Base-by-base conservation (phyloP, 805 yeast genomes). In the Saccharomycopsis fibuligera region DNA sequence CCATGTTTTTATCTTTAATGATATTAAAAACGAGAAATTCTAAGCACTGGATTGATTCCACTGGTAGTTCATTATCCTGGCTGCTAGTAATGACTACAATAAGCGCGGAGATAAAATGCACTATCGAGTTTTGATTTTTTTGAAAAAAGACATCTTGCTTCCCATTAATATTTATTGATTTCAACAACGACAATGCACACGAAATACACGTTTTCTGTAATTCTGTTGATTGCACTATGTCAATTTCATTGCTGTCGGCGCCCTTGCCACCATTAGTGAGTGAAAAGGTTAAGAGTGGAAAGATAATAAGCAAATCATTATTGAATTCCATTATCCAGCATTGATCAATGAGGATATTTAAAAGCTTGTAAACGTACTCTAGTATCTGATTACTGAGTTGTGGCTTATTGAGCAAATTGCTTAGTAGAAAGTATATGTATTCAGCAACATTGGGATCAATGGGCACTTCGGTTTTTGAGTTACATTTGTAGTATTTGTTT, bases 251-350 rank as follows among this genome's bases (percentile, higher is more conserved):
- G 23, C 22, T 27, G 21, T 30, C 14, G 6, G 27, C 31, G 9
- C 17, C 3, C 4, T 40, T 10, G 24, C 17, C 16, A 21, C 24
- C 6, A 27, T 41, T 35, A 8, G 24, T 42, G 12, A 45, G 4
- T 16, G 31, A 14, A 39, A 43, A 51, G 4, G 50, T 46, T 16
- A 47, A 16, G 25, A 51, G 6, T 4, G 51, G 49, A 22, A 51
- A 51, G 19, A 47, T 12, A 5, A 23, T 41, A 17, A 48, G 9
- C 22, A 47, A 10, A 12, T 37, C 38, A 2, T 25, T n/a, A 35
- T 46, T 43, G 35, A 42, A 46, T 4, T 42, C 30, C 14, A 35
- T 14, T 6, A 5, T 47, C 48, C 51, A 51, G 23, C 47, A 47
- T 4, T 45, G 48, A 17, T 40, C 35, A 16, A 48, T 43, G 9